phyloP scores from a whole-genome alignment of 805 yeast genomes.

The Priceomyces carsonii region DNA sequence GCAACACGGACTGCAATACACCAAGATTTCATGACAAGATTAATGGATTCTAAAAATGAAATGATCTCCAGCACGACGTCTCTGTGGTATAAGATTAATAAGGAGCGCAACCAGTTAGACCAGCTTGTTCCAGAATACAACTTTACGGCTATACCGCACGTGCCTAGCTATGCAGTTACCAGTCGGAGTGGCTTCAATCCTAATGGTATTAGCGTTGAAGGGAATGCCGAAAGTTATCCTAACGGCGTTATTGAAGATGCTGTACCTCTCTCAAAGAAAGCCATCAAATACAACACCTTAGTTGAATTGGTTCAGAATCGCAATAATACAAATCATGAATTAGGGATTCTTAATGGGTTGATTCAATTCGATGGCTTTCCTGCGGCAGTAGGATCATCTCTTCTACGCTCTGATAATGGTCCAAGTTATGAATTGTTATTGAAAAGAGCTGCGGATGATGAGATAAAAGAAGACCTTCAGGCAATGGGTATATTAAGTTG shows the following conservation, averaged over 20 bases:
- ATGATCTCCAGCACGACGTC: conserved; percentile 75
- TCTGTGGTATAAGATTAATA: conserved; percentile 88
- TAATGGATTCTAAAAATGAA: conserved; percentile 63
- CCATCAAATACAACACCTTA: conserved; percentile 35
- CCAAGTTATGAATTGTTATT: conserved; percentile 41
- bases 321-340: conserved; percentile 63
- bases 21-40: conserved; percentile 73
- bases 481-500: conserved; percentile 54
- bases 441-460: conserved; percentile 65
- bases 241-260: conserved; percentile 7
- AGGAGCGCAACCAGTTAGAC: conserved; percentile 83
- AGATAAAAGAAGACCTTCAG: conserved; percentile 68
- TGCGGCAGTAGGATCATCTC: conserved; percentile 58
- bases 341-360: conserved; percentile 70
- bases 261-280: conserved; percentile 30
- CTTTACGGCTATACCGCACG: conserved; percentile 40
- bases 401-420: conserved; percentile 19
- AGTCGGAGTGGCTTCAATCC: conserved; percentile 1
- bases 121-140: conserved; percentile 57
- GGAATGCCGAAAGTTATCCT: not conserved
- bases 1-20: conserved; percentile 80
- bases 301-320: conserved; percentile 60
- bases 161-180: conserved; percentile 20
- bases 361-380: conserved; percentile 75
- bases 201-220: conserved; percentile 5